Evolutionary conservation across 202 grass and related monocot genomes (phyloP).

Genomic region (Carex arenaria): DNA sequence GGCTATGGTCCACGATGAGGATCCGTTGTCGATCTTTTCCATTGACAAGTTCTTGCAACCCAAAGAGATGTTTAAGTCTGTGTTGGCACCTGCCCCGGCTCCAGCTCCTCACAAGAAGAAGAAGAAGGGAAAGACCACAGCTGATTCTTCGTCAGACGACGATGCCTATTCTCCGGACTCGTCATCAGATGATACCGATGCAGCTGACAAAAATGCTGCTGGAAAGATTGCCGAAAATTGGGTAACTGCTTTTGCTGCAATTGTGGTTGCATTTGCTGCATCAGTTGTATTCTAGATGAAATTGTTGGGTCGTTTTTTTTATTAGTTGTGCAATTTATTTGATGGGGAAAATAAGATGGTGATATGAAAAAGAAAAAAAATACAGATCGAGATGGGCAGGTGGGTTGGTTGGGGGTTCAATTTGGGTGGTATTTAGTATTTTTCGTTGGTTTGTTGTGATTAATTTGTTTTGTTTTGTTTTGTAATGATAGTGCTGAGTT

Average conservation of each 20-base stretch:
- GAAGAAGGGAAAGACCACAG: slow-evolving; percentile 39
- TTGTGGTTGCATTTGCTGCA: slow-evolving; percentile 15
- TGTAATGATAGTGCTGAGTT: slow-evolving; percentile 57
- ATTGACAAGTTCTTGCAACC: slow-evolving; percentile 69
- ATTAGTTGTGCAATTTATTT: slow-evolving; percentile 35
- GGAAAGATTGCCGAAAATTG: slow-evolving; percentile 1
- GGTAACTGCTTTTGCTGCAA: neutral
- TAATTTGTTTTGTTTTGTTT: slow-evolving; percentile 76
- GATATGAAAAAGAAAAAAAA: neutral
- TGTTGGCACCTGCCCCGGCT: slow-evolving; percentile 28
- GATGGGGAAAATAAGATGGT: slow-evolving; percentile 45
- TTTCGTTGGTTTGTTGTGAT: slow-evolving; percentile 40
- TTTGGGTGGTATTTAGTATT: slow-evolving; percentile 26
- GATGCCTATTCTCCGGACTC: slow-evolving; percentile 27
- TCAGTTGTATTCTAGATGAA: slow-evolving; percentile 30
- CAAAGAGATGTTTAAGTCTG: slow-evolving; percentile 59
- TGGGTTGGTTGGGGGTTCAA: slow-evolving; percentile 12
- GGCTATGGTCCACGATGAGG: slow-evolving; percentile 50
- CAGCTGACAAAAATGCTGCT: slow-evolving; percentile 24
- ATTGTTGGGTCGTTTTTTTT: slow-evolving; percentile 16
- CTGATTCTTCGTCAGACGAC: slow-evolving; percentile 22
- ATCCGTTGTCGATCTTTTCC: slow-evolving; percentile 57
- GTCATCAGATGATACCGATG: slow-evolving; percentile 13
- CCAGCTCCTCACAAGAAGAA: slow-evolving; percentile 46
- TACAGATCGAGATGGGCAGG: neutral